phyloP scores from a whole-genome alignment of 2,329 filamentous ascomycete species.

The Phyllosticta ampelicida region DNA sequence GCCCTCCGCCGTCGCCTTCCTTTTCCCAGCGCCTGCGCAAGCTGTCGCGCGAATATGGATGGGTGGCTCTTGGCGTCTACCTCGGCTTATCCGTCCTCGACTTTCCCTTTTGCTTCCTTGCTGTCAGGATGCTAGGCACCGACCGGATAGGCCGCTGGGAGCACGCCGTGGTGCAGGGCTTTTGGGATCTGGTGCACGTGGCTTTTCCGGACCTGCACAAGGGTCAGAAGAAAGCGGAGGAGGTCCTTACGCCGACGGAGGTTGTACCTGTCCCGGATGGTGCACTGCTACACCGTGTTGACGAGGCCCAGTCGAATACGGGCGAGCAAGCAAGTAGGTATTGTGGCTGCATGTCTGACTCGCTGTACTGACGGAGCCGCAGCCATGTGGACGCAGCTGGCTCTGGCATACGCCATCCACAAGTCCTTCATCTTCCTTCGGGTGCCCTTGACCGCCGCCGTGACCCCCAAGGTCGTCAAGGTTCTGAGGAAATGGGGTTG shows the following conservation, averaged over 20 bases:
- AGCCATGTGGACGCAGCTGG: slow-evolving; percentile 75
- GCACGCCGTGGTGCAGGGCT: slow-evolving; percentile 52
- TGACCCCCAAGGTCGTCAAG: slow-evolving; percentile 92
- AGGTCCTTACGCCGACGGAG: slow-evolving; percentile 26
- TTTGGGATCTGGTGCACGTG: slow-evolving; percentile 50
- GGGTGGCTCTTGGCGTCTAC: slow-evolving; percentile 88
- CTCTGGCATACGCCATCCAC: slow-evolving; percentile 91
- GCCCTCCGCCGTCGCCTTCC: slow-evolving; percentile 35
- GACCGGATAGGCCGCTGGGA: slow-evolving; percentile 73
- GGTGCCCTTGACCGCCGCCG: slow-evolving; percentile 81
- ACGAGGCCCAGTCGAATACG: slow-evolving; percentile 52
- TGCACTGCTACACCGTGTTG: slow-evolving; percentile 17
- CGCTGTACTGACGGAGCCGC: background rate
- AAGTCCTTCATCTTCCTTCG: slow-evolving; percentile 95
- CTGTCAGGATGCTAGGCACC: slow-evolving; percentile 71
- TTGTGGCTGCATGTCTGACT: background rate
- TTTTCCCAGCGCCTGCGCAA: slow-evolving; percentile 67
- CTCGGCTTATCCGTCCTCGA: slow-evolving; percentile 71
- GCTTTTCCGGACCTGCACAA: slow-evolving; percentile 38
- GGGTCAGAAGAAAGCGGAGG: slow-evolving; percentile 40
- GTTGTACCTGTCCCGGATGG: slow-evolving; percentile 24
- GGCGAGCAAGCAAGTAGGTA: slow-evolving; percentile 61
- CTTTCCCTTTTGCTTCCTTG: slow-evolving; percentile 89
- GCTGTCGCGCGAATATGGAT: slow-evolving; percentile 86
- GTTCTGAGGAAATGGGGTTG: slow-evolving; percentile 79